Conservation (phyloP, 2,329 filamentous ascomycete genomes). For the Chrysoporthe puriensis region DNA sequence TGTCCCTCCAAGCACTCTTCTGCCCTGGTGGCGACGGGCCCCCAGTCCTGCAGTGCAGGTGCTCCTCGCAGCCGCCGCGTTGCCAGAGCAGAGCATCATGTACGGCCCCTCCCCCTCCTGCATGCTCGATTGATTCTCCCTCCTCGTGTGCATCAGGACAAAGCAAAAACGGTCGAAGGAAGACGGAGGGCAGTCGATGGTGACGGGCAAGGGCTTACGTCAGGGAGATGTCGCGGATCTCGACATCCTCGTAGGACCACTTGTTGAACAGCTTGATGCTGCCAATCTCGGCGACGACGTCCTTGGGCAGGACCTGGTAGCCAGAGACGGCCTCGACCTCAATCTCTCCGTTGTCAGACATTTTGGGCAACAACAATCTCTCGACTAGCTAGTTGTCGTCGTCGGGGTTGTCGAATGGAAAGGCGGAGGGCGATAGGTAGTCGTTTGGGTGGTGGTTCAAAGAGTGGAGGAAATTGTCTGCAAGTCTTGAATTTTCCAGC, state of each 20-base stretch:
- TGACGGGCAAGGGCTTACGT: conserved; percentile 70
- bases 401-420: conserved; percentile 22
- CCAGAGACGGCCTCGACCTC: conserved; percentile 79
- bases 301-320: conserved; percentile 88
- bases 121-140: background rate
- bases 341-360: conserved; percentile 95
- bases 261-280: conserved; percentile 98
- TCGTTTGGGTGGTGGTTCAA: conserved; percentile 24
- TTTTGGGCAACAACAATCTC: conserved; percentile 54
- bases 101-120: conserved; percentile 6
- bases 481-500: conserved; percentile 27
- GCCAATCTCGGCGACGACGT: conserved; percentile 86
- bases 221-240: conserved; percentile 99
- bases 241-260: conserved; percentile 97
- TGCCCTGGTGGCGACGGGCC: conserved; percentile 13
- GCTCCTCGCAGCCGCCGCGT: background rate
- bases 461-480: conserved; percentile 21
- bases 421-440: conserved; percentile 19
- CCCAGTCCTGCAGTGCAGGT: background rate
- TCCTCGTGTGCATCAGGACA: conserved; percentile 20
- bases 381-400: conserved; percentile 26
- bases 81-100: background rate
- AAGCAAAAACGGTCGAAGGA: conserved; percentile 13
- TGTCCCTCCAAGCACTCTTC: background rate
- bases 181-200: background rate